Conservation (phyloP, 73 alveolate species). For the Paramecium tetraurelia region DNA sequence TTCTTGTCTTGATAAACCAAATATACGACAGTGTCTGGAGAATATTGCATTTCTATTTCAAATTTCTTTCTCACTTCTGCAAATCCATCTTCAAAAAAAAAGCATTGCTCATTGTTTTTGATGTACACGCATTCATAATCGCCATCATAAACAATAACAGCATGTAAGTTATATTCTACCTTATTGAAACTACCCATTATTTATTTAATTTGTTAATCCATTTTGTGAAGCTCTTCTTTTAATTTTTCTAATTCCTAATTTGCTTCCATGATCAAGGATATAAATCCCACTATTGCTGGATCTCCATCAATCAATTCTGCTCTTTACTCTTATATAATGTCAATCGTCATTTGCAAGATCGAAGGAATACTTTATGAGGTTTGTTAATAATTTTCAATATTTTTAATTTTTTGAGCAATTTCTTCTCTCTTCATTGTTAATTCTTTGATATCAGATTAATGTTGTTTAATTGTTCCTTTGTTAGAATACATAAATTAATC, state of each 20-base stretch:
- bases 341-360: not conserved
- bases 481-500: not conserved
- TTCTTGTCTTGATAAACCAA: not conserved
- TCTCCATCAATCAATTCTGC: conserved; percentile 23
- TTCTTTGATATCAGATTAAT: not conserved
- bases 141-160: not conserved
- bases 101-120: not conserved
- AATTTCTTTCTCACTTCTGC: not conserved
- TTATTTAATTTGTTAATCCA: not conserved
- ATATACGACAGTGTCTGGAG: not conserved
- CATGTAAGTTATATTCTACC: not conserved
- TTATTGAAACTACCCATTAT: not conserved
- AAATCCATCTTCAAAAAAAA: conserved; percentile 20
- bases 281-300: conserved; percentile 29
- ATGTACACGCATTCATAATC: conserved; percentile 33
- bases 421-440: not conserved
- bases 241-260: not conserved
- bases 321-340: not conserved
- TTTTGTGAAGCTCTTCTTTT: not conserved
- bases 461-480: not conserved
- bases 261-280: not conserved
- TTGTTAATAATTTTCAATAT: not conserved
- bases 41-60: not conserved
- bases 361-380: not conserved
- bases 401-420: not conserved